phyloP scores from a whole-genome alignment of 805 yeast genomes.

The Suhomyces pyralidae region DNA sequence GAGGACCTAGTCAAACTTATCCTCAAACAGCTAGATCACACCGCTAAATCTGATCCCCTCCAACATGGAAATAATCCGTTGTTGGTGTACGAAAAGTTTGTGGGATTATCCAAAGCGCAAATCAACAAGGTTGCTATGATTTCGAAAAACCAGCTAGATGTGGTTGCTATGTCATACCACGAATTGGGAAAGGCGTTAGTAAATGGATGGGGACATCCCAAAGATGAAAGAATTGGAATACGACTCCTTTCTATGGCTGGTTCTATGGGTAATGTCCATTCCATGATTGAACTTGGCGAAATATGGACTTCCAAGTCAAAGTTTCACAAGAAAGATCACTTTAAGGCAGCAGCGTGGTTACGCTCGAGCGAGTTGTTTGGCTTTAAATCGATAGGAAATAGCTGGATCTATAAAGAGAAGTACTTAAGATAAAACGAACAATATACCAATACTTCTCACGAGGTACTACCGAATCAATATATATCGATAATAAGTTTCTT shows the following conservation, averaged over 20 bases:
- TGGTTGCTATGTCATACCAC: constrained; percentile 49
- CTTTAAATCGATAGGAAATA: constrained; percentile 58
- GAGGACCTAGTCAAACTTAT: constrained; percentile 29
- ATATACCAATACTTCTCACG: too few species aligned
- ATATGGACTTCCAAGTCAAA: constrained; percentile 61
- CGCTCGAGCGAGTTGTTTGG: constrained; percentile 64
- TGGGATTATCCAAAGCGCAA: constrained; percentile 20
- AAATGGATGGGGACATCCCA: constrained; percentile 54
- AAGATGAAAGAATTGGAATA: constrained; percentile 57
- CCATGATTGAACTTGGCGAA: constrained; percentile 67
- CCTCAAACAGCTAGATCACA: constrained; percentile 20
- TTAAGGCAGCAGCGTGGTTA: constrained; percentile 67
- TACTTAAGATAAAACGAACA: constrained; percentile 34
- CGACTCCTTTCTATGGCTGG: constrained; percentile 63
- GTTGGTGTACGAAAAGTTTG: constrained; percentile 21
- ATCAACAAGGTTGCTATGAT: constrained; percentile 26
- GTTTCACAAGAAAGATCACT: constrained; percentile 53
- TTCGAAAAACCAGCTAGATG: constrained; percentile 39
- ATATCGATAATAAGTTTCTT: too few species aligned
- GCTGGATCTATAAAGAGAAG: constrained; percentile 74
- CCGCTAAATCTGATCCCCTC: constrained; percentile 26
- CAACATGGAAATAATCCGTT: constrained; percentile 12
- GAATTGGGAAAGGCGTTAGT: constrained; percentile 59
- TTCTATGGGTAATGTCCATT: constrained; percentile 62
- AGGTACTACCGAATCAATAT: background rate